Evolutionary conservation across 441 rosid species (phyloP).

Genomic region (Hura crepitans): DNA sequence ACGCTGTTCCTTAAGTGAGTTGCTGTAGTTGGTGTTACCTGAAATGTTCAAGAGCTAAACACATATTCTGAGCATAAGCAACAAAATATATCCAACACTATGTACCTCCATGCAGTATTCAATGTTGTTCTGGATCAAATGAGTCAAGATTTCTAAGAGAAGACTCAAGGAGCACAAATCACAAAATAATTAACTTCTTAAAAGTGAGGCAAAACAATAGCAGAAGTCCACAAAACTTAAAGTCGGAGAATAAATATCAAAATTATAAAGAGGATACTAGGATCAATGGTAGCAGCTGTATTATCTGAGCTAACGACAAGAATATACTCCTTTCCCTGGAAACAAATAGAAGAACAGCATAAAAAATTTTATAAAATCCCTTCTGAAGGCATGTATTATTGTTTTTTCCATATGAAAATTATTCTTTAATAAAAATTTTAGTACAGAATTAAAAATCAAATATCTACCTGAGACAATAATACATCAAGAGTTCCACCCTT

Average conservation of each 20-base stretch:
- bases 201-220: slow-evolving; percentile 2
- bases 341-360: slow-evolving; percentile 21
- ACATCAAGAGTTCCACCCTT: slow-evolving; percentile 45
- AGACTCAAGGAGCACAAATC: slow-evolving; percentile 29
- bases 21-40: slow-evolving; percentile 43
- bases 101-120: slow-evolving; percentile 67
- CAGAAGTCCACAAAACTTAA: not conserved
- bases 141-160: slow-evolving; percentile 41
- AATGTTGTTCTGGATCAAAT: slow-evolving; percentile 39
- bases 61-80: slow-evolving; percentile 2
- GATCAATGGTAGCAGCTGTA: slow-evolving; percentile 39
- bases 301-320: slow-evolving; percentile 46
- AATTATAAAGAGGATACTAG: slow-evolving; percentile 46
- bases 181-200: not conserved
- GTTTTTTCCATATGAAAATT: not conserved
- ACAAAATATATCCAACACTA: slow-evolving; percentile 15
- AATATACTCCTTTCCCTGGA: slow-evolving; percentile 64
- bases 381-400: not conserved
- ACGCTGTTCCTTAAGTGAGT: slow-evolving; percentile 25
- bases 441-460: not conserved
- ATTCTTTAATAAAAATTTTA: not conserved
- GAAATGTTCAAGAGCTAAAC: slow-evolving; percentile 19
- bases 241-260: slow-evolving; percentile 3
- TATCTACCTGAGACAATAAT: slow-evolving; percentile 12
- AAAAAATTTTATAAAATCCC: not conserved